These are phyloP conservation scores for Takakia lepidozioides DNA, from an alignment of 225 moss, liverwort and hornwort genomes.

Conservation along the genomic window DNA sequence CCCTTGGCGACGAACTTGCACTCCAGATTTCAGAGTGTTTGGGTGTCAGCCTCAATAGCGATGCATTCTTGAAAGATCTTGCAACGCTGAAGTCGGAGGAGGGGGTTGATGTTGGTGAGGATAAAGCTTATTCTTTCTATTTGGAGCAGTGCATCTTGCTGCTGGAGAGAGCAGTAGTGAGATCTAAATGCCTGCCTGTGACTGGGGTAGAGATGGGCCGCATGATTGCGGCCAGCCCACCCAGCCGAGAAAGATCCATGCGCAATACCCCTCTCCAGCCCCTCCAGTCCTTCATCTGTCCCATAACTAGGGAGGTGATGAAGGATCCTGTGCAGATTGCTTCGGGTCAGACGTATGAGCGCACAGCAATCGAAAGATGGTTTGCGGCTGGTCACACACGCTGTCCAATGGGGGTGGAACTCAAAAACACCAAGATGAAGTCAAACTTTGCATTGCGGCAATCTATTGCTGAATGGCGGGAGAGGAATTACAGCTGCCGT, in stretches of 20 bases:
- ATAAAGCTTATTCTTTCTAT: slow-evolving; percentile 18
- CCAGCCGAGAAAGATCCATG: slow-evolving; percentile 13
- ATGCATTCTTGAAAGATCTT: slow-evolving; percentile 21
- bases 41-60: slow-evolving; percentile 20
- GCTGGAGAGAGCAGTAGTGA: slow-evolving; percentile 29
- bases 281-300: slow-evolving; percentile 49
- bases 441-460: slow-evolving; percentile 45
- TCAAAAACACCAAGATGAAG: slow-evolving; percentile 43
- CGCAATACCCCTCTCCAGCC: slow-evolving; percentile 28
- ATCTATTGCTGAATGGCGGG: slow-evolving; percentile 47
- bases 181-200: not conserved
- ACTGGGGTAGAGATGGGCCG: slow-evolving; percentile 4
- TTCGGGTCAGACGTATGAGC: slow-evolving; percentile 42
- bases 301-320: slow-evolving; percentile 51
- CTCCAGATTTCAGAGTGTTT: slow-evolving; percentile 40
- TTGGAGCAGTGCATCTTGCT: slow-evolving; percentile 29
- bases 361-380: slow-evolving; percentile 38
- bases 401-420: slow-evolving; percentile 45
- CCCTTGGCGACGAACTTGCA: slow-evolving; percentile 20
- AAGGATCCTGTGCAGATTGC: slow-evolving; percentile 51
- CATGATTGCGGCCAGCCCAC: slow-evolving; percentile 9
- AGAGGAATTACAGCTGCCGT: slow-evolving; percentile 29
- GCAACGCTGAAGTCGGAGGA: slow-evolving; percentile 27
- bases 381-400: slow-evolving; percentile 36
- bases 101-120: slow-evolving; percentile 17